Evolutionary conservation across 73 alveolate species (phyloP), one percentile per base, ranked within the genome.

Genomic region (Paramecium octaurelia): DNA sequence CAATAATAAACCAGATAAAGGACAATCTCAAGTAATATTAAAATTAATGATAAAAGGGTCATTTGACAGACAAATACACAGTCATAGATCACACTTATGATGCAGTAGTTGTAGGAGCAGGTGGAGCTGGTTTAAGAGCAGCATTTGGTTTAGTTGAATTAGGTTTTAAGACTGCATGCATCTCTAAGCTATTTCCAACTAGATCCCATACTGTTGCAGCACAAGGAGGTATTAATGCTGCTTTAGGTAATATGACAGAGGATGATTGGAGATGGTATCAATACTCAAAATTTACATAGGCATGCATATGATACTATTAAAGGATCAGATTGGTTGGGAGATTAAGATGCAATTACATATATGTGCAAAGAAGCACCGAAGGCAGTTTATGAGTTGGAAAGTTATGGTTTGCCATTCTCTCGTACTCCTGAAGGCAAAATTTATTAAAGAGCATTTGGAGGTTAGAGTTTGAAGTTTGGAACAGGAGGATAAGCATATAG

Each of bases 201-300:
- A 93, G 99, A 23, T 97, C 99, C 18, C 99, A 97, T 95, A 97
- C 99, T 2, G 99, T 97, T 23, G 99, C 99, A 10, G 99, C 99
- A 1, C 96, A 97, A 64, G 99, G 99, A 36, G 84, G 50, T 48
- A 95, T 97, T 92, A 97, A 97, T 85, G 99, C 99, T 20, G 99
- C 99, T 1, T 92, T 97, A 59, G 99, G 98, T 46, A 97, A 97
- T 91, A 97, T 97, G 99, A 94, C 96, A 18, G 98, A 97, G 75
- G 99, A 97, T 64, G 99, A 97, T 85, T 97, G 99, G 99, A 95
- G 98, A 58, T 97, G 99, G 99, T 75, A 36, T 16, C 1, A 1
- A 21, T 44, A 11, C 5, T 54, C 29, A 54, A 16, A 34, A 36
- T 75, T 40, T 14, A 36, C n/a, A 34, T 34, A 75, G 68, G 88